Conservation (phyloP, 2,329 filamentous ascomycete genomes). For the Aspergillus unguis region DNA sequence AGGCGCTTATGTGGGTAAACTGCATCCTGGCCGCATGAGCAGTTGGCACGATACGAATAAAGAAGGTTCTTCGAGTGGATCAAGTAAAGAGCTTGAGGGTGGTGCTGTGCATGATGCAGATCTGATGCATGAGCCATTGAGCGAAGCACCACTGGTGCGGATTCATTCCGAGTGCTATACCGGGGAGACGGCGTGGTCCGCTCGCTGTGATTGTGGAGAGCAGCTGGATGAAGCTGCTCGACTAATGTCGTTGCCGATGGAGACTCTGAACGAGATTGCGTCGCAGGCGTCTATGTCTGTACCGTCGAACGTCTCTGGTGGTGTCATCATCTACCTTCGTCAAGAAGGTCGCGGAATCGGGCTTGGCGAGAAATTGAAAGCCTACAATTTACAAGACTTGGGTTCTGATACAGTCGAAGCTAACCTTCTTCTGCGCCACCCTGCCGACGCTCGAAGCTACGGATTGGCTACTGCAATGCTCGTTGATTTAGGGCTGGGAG, state of each 20-base stretch:
- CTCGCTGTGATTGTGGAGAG: conserved; percentile 95
- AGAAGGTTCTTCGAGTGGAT: background rate
- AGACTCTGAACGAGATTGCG: conserved; percentile 29
- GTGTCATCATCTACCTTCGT: conserved; percentile 91
- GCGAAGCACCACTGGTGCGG: conserved; percentile 69
- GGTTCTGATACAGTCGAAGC: conserved; percentile 98
- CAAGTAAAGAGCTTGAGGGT: conserved; percentile 2
- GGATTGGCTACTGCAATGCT: conserved; percentile 96
- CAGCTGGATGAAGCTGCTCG: conserved; percentile 94
- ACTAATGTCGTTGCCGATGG: conserved; percentile 71
- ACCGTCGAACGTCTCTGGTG: conserved; percentile 61
- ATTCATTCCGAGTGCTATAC: conserved; percentile 99
- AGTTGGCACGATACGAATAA: conserved; percentile 58
- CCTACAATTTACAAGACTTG: conserved; percentile 94
- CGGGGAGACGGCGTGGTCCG: conserved; percentile 97
- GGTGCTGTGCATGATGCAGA: conserved; percentile 12
- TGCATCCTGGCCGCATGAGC: conserved; percentile 79
- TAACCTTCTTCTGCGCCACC: conserved; percentile 84
- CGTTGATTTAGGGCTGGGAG: conserved; percentile 71
- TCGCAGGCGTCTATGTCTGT: conserved; percentile 25
- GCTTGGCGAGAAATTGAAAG: conserved; percentile 91
- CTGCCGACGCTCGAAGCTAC: conserved; percentile 91
- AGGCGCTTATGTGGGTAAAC: conserved; percentile 82
- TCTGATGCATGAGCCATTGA: conserved; percentile 19
- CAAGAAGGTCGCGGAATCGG: conserved; percentile 97